A percentile compares a stretch with the other conserved stretches of the same genome.
phyloP scores from a whole-genome alignment of 139 green algal species.

The Gonium pectorale region DNA sequence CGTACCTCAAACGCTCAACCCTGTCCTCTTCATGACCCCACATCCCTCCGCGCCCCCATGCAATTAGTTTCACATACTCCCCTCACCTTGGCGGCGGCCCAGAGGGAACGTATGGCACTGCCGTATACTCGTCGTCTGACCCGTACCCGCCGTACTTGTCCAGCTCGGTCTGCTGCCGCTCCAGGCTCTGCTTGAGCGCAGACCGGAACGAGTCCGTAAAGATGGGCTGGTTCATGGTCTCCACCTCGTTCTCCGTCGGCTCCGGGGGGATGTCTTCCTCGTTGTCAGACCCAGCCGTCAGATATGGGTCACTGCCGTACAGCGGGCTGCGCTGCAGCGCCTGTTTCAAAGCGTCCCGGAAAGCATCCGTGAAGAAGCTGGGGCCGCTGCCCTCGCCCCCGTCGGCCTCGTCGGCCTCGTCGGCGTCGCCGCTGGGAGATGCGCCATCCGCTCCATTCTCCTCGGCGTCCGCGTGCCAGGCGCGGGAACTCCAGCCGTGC shows the following conservation, averaged over 20 bases:
- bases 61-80: too few species aligned
- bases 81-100: too few species aligned
- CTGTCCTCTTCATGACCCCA: too few species aligned
- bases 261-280: background rate
- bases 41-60: too few species aligned
- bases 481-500: background rate
- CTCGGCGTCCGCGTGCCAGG: too few species aligned
- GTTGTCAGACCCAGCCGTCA: background rate
- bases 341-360: constrained; percentile 6
- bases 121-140: constrained; percentile 19
- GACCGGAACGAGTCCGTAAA: constrained; percentile 4
- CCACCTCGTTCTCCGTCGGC: constrained; percentile 3
- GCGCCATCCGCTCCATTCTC: too few species aligned
- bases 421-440: too few species aligned
- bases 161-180: constrained; percentile 17
- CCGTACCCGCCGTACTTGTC: background rate
- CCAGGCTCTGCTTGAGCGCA: constrained; percentile 16
- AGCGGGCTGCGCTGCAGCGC: constrained; percentile 24
- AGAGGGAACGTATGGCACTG: constrained; percentile 21
- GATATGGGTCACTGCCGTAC: background rate
- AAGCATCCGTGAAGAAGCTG: constrained; percentile 21
- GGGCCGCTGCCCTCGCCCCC: background rate
- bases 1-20: too few species aligned
- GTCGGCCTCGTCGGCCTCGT: background rate
- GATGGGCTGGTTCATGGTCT: background rate